A percentile compares a stretch with the other conserved stretches of the same genome.
Conservation (phyloP, 2,329 filamentous ascomycete species). For the Colletotrichum nymphaeae region DNA sequence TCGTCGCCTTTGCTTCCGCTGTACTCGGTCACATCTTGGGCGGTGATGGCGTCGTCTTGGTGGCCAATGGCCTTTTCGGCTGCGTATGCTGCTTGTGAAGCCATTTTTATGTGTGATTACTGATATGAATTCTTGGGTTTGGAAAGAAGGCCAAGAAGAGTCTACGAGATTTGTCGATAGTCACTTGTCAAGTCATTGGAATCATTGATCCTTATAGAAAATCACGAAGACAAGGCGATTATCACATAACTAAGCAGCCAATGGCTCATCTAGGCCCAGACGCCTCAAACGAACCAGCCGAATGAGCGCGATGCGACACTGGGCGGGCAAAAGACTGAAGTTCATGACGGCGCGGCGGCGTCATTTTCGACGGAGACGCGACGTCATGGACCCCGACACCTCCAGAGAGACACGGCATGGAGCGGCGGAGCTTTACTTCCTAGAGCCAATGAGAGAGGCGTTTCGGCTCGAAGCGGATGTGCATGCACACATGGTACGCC, state of each 20-base stretch:
- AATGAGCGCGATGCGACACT: background rate
- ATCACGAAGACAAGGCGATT: background rate
- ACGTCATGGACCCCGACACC: conserved; percentile 23
- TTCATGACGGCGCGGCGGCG: conserved; percentile 27
- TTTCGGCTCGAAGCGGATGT: conserved; percentile 2
- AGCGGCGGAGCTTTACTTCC: conserved; percentile 1
- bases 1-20: conserved; percentile 52
- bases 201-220: background rate
- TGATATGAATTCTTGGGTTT: background rate
- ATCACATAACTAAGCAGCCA: background rate
- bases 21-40: conserved; percentile 78
- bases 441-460: conserved; percentile 11
- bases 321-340: background rate
- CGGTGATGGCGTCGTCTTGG: conserved; percentile 70
- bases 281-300: background rate
- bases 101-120: conserved; percentile 53
- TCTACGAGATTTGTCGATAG: background rate
- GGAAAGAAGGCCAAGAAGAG: background rate
- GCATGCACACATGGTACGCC: background rate
- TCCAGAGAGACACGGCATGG: conserved; percentile 4
- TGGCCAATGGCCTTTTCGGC: conserved; percentile 78
- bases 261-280: background rate
- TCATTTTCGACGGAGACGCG: conserved; percentile 22
- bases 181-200: background rate
- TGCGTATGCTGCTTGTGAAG: conserved; percentile 73